A percentile compares a stretch with the other conserved stretches of the same genome.
phyloP scores from a whole-genome alignment of 2,329 filamentous ascomycete genomes.

The Clarireedia homoeocarpa region DNA sequence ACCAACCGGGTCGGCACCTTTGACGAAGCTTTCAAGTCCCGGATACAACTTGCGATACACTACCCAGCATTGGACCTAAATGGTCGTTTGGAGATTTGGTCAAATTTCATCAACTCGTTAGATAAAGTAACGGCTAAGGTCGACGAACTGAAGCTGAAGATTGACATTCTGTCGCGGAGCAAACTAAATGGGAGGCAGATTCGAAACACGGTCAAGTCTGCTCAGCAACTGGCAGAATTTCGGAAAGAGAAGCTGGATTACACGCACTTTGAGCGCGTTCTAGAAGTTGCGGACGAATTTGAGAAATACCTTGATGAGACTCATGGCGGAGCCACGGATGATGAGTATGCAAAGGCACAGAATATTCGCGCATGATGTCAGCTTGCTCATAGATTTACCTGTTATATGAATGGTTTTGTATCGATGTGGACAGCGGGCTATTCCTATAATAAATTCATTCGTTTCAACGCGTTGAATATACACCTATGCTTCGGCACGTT shows the following conservation, averaged over 20 bases:
- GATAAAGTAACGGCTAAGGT: neutral
- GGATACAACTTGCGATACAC: slow-evolving; percentile 28
- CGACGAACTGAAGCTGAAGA: neutral
- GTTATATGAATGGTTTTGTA: too few relatives aligned
- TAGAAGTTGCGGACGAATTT: slow-evolving; percentile 8
- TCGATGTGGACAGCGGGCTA: too few relatives aligned
- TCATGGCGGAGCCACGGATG: neutral
- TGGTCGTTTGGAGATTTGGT: slow-evolving; percentile 21
- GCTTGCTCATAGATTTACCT: too few relatives aligned
- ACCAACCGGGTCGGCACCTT: slow-evolving; percentile 30
- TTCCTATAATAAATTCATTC: too few relatives aligned
- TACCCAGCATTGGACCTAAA: slow-evolving; percentile 19
- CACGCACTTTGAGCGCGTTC: slow-evolving; percentile 5
- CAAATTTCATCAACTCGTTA: slow-evolving; percentile 15
- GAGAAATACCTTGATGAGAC: slow-evolving; percentile 7
- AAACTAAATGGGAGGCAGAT: slow-evolving; percentile 14
- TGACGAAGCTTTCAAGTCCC: slow-evolving; percentile 30
- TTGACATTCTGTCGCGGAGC: neutral
- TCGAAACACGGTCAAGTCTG: slow-evolving; percentile 12
- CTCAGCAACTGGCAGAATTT: slow-evolving; percentile 13
- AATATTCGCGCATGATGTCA: neutral
- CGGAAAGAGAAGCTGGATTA: slow-evolving; percentile 7
- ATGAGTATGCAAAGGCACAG: neutral
- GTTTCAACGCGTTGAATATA: too few relatives aligned
- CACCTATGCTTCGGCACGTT: too few relatives aligned